phyloP scores from a whole-genome alignment of 352 stramenopile genomes.

The Peronospora farinosa region DNA sequence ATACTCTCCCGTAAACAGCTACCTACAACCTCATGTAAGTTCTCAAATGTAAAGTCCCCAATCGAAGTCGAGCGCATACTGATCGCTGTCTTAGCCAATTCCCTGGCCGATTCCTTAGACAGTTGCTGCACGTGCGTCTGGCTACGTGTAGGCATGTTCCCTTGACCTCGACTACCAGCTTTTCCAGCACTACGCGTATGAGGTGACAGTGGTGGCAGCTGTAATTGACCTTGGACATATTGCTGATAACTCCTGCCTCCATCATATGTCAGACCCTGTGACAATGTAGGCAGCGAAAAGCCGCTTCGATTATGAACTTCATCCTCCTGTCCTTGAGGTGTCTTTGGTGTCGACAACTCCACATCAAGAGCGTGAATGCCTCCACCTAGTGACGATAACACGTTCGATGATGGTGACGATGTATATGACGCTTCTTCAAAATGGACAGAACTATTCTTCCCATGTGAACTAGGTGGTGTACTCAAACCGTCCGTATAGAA shows the following conservation, averaged over 20 bases:
- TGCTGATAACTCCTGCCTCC: slow-evolving; percentile 46
- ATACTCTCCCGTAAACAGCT: slow-evolving; percentile 67
- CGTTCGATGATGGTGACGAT: slow-evolving; percentile 25
- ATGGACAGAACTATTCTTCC: slow-evolving; percentile 22
- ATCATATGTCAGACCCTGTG: slow-evolving; percentile 10
- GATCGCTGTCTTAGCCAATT: slow-evolving; percentile 68
- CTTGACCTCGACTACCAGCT: slow-evolving; percentile 10
- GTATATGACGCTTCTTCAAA: slow-evolving; percentile 23
- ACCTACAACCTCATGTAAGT: slow-evolving; percentile 41
- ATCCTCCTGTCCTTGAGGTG: slow-evolving; percentile 12
- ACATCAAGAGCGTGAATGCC: slow-evolving; percentile 10
- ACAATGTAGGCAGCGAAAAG: slow-evolving; percentile 25
- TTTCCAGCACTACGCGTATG: slow-evolving; percentile 29
- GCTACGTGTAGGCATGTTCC: slow-evolving; percentile 16
- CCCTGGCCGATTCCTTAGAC: slow-evolving; percentile 44
- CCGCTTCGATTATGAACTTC: slow-evolving; percentile 9
- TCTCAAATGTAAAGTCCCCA: slow-evolving; percentile 69
- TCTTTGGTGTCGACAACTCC: slow-evolving; percentile 30
- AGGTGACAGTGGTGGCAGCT: slow-evolving; percentile 43
- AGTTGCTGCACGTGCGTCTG: slow-evolving; percentile 40
- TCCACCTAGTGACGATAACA: slow-evolving; percentile 14
- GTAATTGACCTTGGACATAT: slow-evolving; percentile 63
- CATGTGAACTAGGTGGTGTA: slow-evolving; percentile 27
- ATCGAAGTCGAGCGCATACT: slow-evolving; percentile 64
- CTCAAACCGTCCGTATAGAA: slow-evolving; percentile 19